phyloP scores from a whole-genome alignment of 2,329 filamentous ascomycete species.

The Seiridium unicorne region DNA sequence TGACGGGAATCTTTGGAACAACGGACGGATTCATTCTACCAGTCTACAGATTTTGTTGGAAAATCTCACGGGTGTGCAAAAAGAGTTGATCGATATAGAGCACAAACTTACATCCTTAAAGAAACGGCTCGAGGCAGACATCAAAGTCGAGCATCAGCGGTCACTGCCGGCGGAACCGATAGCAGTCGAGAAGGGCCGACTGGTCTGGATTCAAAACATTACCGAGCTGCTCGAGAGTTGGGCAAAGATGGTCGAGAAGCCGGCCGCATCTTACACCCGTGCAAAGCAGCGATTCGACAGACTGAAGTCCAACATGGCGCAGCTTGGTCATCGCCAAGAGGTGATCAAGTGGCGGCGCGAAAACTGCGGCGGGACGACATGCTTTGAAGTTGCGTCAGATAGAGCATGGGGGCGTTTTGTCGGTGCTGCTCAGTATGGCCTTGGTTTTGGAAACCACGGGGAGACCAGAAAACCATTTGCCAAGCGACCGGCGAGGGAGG shows the following conservation, averaged over 20 bases:
- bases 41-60: background rate
- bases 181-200: background rate
- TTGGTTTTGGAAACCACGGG: background rate
- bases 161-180: background rate
- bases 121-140: background rate
- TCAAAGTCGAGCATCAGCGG: no score
- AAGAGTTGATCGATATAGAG: background rate
- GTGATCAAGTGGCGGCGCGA: background rate
- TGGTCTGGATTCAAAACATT: background rate
- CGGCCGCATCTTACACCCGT: background rate
- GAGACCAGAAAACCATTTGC: background rate
- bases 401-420: background rate
- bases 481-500: background rate
- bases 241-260: background rate
- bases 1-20: background rate
- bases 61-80: background rate
- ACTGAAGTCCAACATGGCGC: background rate
- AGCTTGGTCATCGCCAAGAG: background rate
- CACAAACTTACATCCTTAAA: background rate
- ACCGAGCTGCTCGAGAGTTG: background rate
- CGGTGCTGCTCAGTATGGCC: background rate
- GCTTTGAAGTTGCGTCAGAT: background rate
- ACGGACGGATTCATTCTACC: background rate
- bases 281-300: background rate
- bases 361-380: constrained; percentile 2